Percentiles rank a stretch among this genome's conserved stretches.
Evolutionary conservation across 2,329 filamentous ascomycete species (phyloP).

Genomic region (Pseudogymnoascus sp.): DNA sequence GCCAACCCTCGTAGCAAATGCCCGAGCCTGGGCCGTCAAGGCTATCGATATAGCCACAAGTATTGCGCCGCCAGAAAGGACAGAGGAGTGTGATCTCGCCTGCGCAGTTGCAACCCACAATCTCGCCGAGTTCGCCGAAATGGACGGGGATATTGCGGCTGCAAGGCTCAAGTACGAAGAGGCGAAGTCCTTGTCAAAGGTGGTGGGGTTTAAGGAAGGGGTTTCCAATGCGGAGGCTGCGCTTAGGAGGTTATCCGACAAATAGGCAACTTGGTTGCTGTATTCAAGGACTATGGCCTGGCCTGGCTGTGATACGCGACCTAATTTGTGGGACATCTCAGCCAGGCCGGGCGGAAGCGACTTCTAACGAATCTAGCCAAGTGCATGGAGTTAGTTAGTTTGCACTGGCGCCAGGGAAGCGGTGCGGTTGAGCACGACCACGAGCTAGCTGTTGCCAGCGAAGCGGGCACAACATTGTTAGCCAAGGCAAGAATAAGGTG

Average conservation of each 20-base stretch:
- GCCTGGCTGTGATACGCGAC: not conserved
- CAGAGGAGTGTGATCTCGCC: slow-evolving; percentile 72
- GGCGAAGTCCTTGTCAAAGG: slow-evolving; percentile 53
- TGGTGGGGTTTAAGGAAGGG: slow-evolving; percentile 45
- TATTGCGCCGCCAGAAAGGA: slow-evolving; percentile 59
- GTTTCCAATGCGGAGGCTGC: slow-evolving; percentile 46
- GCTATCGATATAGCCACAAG: slow-evolving; percentile 60
- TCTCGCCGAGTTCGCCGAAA: slow-evolving; percentile 73
- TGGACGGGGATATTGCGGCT: slow-evolving; percentile 57
- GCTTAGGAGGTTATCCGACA: slow-evolving; percentile 29
- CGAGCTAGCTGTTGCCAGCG: not conserved
- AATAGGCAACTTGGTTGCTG: not conserved
- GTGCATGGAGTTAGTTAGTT: slow-evolving; percentile 1
- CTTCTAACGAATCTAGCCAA: not conserved
- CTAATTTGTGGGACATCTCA: not conserved
- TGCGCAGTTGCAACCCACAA: slow-evolving; percentile 83
- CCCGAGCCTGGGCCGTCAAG: slow-evolving; percentile 71
- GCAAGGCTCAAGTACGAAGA: slow-evolving; percentile 64
- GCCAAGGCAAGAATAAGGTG: not conserved
- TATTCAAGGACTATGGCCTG: not conserved
- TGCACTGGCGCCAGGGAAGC: not conserved
- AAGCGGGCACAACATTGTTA: not conserved
- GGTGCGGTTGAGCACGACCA: not conserved
- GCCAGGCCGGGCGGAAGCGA: not conserved
- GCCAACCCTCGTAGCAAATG: slow-evolving; percentile 58